Conservation (phyloP, 2,329 filamentous ascomycete genomes). For the Paecilomyces sp. region DNA sequence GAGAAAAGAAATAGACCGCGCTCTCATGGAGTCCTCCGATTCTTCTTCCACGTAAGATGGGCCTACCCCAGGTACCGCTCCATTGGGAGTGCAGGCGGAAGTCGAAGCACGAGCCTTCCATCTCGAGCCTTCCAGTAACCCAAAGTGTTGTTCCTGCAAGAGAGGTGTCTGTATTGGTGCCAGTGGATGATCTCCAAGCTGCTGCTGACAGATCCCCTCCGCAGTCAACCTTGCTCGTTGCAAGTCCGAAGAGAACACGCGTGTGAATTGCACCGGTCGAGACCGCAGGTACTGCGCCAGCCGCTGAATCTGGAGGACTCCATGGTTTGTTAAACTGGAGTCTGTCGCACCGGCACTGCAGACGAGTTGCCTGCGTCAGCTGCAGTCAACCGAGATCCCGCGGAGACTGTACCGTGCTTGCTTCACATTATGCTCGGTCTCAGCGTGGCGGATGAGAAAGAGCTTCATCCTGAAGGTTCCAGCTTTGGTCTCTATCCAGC, state of each 20-base stretch:
- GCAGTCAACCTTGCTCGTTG: conserved; percentile 58
- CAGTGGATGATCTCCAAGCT: conserved; percentile 3
- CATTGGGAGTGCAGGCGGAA: conserved; percentile 7
- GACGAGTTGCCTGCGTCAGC: conserved; percentile 2
- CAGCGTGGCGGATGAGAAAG: conserved; percentile 77
- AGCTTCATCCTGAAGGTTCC: conserved; percentile 46
- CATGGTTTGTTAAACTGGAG: conserved; percentile 73
- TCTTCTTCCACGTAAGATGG: conserved; percentile 55
- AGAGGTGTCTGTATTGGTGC: conserved; percentile 12
- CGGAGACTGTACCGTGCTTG: conserved; percentile 56
- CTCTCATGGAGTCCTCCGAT: conserved; percentile 58
- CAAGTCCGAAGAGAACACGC: conserved; percentile 72
- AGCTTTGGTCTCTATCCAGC: background rate
- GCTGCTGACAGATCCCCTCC: conserved; percentile 17
- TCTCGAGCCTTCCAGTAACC: conserved; percentile 29
- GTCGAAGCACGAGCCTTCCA: conserved; percentile 14
- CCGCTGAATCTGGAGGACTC: conserved; percentile 67
- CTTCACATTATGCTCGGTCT: conserved; percentile 84
- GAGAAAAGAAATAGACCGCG: conserved; percentile 60
- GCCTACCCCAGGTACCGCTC: conserved; percentile 19
- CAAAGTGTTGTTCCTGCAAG: conserved; percentile 35
- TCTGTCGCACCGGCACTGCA: conserved; percentile 70
- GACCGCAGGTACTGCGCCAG: conserved; percentile 62
- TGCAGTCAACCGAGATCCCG: background rate
- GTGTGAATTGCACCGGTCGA: conserved; percentile 57